Evolutionary conservation across 2,329 filamentous ascomycete species (phyloP).

Genomic region (Coleophoma crateriformis): DNA sequence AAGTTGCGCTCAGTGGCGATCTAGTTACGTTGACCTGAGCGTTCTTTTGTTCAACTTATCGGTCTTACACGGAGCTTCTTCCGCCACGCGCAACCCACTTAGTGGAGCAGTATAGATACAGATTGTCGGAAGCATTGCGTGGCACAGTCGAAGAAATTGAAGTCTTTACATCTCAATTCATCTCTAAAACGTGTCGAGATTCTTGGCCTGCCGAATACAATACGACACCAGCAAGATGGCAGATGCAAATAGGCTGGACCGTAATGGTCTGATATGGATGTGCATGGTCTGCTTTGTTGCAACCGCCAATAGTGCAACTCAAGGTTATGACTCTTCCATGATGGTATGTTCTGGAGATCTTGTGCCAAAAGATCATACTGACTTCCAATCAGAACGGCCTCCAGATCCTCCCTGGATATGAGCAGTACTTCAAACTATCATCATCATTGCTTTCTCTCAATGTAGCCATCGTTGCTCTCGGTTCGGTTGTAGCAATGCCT

Average conservation of each 20-base stretch:
- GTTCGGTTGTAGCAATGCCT: background rate
- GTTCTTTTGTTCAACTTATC: no score
- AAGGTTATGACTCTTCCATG: conserved; percentile 1
- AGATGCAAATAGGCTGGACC: background rate
- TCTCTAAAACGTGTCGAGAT: no score
- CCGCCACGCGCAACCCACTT: no score
- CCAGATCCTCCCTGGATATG: conserved; percentile 2
- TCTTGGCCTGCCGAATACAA: no score
- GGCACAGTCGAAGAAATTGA: no score
- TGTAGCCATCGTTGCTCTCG: background rate
- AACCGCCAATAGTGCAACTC: background rate
- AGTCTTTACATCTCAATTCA: no score
- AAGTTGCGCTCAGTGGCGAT: no score
- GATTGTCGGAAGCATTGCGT: no score
- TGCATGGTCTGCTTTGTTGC: conserved; percentile 1
- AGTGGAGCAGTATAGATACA: no score
- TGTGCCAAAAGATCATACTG: background rate
- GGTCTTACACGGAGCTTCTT: no score
- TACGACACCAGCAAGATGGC: background rate
- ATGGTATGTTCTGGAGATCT: background rate
- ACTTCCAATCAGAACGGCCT: conserved; percentile 1
- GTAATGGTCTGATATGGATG: background rate
- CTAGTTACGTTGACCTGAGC: no score
- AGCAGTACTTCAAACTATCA: conserved; percentile 3
- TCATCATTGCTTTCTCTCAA: background rate